A percentile compares a stretch with the other conserved stretches of the same genome.
phyloP scores from a whole-genome alignment of 2,329 filamentous ascomycete species.

The Neonectria hederae region DNA sequence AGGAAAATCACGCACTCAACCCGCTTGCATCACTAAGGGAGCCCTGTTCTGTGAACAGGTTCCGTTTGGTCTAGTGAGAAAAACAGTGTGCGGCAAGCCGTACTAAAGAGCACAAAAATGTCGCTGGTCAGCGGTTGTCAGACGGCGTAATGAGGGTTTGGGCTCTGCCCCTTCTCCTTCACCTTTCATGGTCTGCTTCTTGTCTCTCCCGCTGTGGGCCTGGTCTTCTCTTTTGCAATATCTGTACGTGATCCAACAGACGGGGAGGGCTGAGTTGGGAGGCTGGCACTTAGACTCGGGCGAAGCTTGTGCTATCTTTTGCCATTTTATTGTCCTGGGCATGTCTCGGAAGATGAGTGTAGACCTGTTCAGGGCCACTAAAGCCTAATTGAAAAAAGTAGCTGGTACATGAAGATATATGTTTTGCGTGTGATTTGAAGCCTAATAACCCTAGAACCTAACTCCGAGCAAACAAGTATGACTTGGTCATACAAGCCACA shows the following conservation, averaged over 20 bases:
- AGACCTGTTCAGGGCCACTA: constrained; percentile 33
- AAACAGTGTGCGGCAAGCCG: neutral
- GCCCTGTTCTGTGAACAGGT: constrained; percentile 36
- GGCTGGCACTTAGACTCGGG: constrained; percentile 29
- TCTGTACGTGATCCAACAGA: constrained; percentile 17
- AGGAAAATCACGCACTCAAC: constrained; percentile 9
- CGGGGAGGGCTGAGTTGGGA: constrained; percentile 13
- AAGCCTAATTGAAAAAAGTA: constrained; percentile 23
- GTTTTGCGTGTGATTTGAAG: constrained; percentile 4
- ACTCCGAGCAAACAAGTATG: constrained; percentile 18
- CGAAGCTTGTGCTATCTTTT: constrained; percentile 27
- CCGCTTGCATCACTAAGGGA: constrained; percentile 3
- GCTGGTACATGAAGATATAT: neutral
- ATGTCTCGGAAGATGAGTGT: constrained; percentile 36
- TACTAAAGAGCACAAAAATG: neutral
- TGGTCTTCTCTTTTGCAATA: constrained; percentile 18
- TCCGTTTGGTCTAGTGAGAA: neutral
- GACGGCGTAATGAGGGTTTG: constrained; percentile 7
- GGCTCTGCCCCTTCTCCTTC: neutral
- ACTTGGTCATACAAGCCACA: constrained; percentile 3
- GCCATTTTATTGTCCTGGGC: constrained; percentile 34
- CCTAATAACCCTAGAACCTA: constrained; percentile 6
- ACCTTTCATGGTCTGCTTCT: neutral
- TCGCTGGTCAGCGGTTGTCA: constrained; percentile 10
- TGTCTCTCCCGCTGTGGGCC: constrained; percentile 11